These are phyloP conservation scores for Trichaptum fuscoviolaceum DNA, from an alignment of 768 basidiomycete species.

Conservation along the genomic window DNA sequence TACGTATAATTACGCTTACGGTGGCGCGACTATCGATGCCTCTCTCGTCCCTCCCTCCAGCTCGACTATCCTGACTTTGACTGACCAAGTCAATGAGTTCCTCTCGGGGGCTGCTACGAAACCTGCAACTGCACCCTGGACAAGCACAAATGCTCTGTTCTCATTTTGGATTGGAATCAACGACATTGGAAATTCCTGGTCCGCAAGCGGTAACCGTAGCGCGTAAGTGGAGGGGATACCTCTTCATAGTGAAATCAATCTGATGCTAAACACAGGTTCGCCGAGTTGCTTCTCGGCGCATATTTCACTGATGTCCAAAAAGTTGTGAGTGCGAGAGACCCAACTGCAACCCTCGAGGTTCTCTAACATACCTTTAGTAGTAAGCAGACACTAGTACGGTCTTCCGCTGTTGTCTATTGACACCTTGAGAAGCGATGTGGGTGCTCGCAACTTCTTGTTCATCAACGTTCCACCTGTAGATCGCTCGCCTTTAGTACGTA, in stretches of 20 bases:
- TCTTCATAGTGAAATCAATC: conserved; percentile 3
- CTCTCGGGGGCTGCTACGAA: conserved; percentile 39
- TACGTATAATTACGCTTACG: conserved; percentile 63
- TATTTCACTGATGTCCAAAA: conserved; percentile 48
- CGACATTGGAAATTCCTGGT: conserved; percentile 56
- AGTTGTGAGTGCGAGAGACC: conserved; percentile 29
- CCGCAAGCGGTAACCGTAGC: conserved; percentile 37
- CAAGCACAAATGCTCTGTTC: conserved; percentile 51
- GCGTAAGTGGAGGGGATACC: conserved; percentile 32
- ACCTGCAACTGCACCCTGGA: conserved; percentile 51
- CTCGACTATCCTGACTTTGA: conserved; percentile 47
- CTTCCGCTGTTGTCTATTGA: not conserved
- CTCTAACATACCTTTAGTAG: not conserved
- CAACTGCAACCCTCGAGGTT: not conserved
- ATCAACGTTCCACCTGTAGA: conserved; percentile 58
- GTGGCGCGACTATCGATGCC: conserved; percentile 61
- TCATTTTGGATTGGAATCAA: conserved; percentile 72
- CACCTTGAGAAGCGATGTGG: conserved; percentile 32
- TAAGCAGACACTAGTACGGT: not conserved
- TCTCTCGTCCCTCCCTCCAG: conserved; percentile 48
- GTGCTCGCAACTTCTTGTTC: conserved; percentile 59
- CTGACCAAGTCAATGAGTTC: conserved; percentile 60
- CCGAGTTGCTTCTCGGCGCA: conserved; percentile 40
- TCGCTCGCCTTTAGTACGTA: conserved; percentile 48
- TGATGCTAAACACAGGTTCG: conserved; percentile 30